phyloP scores from a whole-genome alignment of 1,284 basidiomycete species.

The Boletus subluridellus region DNA sequence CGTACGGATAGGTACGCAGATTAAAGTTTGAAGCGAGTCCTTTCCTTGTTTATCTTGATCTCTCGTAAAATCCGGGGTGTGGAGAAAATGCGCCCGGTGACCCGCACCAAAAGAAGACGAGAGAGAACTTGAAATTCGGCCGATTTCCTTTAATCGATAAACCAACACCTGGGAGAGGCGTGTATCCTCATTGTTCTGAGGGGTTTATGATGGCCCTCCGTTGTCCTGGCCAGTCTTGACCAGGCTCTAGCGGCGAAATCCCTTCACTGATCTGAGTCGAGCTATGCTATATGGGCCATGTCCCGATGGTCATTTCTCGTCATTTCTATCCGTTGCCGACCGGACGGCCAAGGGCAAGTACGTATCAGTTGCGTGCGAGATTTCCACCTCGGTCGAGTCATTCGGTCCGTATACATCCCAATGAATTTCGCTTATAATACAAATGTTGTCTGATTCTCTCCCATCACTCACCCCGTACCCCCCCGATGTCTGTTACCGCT shows the following conservation, averaged over 20 bases:
- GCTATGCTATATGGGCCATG: neutral
- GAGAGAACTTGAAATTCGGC: neutral
- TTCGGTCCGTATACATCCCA: no score
- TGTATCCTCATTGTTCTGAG: neutral
- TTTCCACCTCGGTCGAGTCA: neutral
- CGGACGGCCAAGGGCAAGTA: neutral
- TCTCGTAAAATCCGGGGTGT: neutral
- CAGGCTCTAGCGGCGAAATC: neutral
- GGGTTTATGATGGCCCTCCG: neutral
- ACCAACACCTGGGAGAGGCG: neutral
- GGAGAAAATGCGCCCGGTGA: neutral
- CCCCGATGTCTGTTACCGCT: conserved; percentile 20
- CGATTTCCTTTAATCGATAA: neutral
- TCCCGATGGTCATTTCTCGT: neutral
- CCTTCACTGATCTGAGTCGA: neutral
- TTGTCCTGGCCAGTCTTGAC: neutral
- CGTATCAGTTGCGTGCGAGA: neutral
- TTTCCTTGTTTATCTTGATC: neutral
- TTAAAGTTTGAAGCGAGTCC: neutral
- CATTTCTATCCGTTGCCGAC: neutral
- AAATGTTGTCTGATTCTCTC: neutral
- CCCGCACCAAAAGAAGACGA: neutral
- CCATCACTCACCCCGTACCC: neutral
- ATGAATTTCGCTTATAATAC: neutral
- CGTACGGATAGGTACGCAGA: neutral